Evolutionary conservation across 768 basidiomycete species (phyloP).

Genomic region (Suillus variegatus): DNA sequence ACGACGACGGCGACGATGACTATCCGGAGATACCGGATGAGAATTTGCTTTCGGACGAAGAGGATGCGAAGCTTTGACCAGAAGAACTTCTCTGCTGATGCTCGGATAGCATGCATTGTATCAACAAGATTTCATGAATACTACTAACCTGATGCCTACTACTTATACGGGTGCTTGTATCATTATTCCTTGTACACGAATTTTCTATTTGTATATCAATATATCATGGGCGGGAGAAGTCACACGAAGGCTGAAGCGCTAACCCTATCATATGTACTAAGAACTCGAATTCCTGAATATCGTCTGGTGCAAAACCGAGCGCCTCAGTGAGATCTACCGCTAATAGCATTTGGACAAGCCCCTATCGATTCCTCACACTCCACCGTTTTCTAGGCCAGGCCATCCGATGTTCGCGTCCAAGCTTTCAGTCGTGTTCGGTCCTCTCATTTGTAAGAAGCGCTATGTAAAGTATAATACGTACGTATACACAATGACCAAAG

Average conservation of each 20-base stretch:
- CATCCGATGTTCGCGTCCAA: background rate
- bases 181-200: background rate
- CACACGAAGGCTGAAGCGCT: background rate
- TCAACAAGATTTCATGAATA: background rate
- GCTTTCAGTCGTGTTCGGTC: background rate
- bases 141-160: background rate
- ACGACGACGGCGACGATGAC: constrained; percentile 13
- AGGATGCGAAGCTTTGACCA: background rate
- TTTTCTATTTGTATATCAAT: background rate
- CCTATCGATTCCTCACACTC: background rate
- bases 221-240: background rate
- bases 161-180: background rate
- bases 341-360: background rate
- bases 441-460: background rate
- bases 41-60: constrained; percentile 16
- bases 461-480: background rate
- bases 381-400: background rate
- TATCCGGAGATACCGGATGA: constrained; percentile 21
- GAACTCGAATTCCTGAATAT: background rate
- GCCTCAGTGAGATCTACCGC: too few species aligned
- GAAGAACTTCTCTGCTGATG: background rate
- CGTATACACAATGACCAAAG: background rate
- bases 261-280: background rate
- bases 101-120: background rate
- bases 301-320: too few species aligned